Percentiles rank a stretch among this genome's conserved stretches.
phyloP scores from a whole-genome alignment of 768 basidiomycete genomes.

The Lactarius pseudohatsudake region DNA sequence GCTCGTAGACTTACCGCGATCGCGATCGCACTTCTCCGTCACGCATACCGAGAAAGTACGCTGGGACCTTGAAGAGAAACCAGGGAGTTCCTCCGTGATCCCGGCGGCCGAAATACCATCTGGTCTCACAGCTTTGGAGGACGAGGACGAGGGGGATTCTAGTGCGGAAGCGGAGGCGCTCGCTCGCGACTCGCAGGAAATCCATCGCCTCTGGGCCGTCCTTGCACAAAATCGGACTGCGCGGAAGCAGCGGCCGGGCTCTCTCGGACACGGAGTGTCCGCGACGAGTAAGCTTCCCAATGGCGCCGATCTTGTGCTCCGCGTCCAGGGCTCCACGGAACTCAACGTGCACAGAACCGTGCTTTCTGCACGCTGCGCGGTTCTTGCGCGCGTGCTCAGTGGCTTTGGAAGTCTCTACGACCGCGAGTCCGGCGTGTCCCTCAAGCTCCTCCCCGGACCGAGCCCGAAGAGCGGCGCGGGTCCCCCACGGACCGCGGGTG shows the following conservation, averaged over 20 bases:
- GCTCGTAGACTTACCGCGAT: constrained; percentile 60
- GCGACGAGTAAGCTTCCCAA: constrained; percentile 34
- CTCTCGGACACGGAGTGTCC: constrained; percentile 11
- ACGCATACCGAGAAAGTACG: constrained; percentile 28
- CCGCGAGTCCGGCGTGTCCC: constrained; percentile 31
- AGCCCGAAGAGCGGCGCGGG: constrained; percentile 3
- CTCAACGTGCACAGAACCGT: constrained; percentile 67
- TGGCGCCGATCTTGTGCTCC: constrained; percentile 65
- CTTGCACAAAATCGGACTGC: constrained; percentile 23
- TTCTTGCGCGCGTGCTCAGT: constrained; percentile 46
- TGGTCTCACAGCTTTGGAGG: constrained; percentile 13
- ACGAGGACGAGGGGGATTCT: constrained; percentile 35
- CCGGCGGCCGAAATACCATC: background rate
- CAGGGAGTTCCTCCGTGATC: background rate
- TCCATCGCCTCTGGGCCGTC: constrained; percentile 33
- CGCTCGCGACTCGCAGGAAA: constrained; percentile 38
- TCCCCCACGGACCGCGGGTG: constrained; percentile 22
- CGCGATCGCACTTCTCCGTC: constrained; percentile 57
- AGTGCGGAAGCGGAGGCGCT: constrained; percentile 29
- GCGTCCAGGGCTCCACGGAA: constrained; percentile 40
- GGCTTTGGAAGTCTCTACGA: constrained; percentile 31
- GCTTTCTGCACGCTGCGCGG: constrained; percentile 57
- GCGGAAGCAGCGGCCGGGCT: constrained; percentile 2
- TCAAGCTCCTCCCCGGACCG: constrained; percentile 35
- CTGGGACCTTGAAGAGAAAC: constrained; percentile 15